These are phyloP conservation scores for Graphilbum sp. DNA, from an alignment of 2,329 filamentous ascomycete genomes.

Conservation along the genomic window DNA sequence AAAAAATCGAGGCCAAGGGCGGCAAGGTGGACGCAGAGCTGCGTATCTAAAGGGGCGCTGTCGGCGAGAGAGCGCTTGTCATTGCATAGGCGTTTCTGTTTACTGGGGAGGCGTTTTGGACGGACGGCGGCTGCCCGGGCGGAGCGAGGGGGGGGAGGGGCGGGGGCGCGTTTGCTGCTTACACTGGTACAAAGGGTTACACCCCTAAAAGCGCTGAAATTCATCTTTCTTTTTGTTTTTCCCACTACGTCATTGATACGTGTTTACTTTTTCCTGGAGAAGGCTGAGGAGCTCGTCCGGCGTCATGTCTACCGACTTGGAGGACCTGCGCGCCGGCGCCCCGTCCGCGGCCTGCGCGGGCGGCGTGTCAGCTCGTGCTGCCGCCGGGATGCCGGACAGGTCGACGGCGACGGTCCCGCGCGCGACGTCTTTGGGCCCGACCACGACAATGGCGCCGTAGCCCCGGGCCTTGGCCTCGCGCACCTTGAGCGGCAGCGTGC, in stretches of 20 bases:
- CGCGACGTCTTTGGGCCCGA: slow-evolving; percentile 51
- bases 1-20: slow-evolving; percentile 38
- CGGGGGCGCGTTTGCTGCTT: too few relatives aligned
- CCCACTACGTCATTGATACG: slow-evolving; percentile 27
- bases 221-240: too few relatives aligned
- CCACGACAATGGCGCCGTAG: slow-evolving; percentile 57
- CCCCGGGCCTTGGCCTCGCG: slow-evolving; percentile 53
- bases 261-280: slow-evolving; percentile 28
- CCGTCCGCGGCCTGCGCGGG: too few relatives aligned
- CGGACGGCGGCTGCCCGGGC: too few relatives aligned
- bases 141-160: too few relatives aligned
- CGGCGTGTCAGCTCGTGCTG: not conserved
- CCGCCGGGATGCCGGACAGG: slow-evolving; percentile 11
- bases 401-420: slow-evolving; percentile 37
- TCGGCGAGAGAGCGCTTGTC: too few relatives aligned
- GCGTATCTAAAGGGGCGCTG: slow-evolving; percentile 12
- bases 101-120: too few relatives aligned
- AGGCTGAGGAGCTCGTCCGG: slow-evolving; percentile 27
- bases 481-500: slow-evolving; percentile 52
- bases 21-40: slow-evolving; percentile 30
- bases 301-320: slow-evolving; percentile 20
- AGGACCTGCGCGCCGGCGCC: too few relatives aligned
- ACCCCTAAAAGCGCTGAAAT: too few relatives aligned
- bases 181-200: too few relatives aligned
- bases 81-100: too few relatives aligned